These are phyloP conservation scores for Cynanchum wilfordii DNA, from an alignment of 257 asterid genomes.

Conservation along the genomic window DNA sequence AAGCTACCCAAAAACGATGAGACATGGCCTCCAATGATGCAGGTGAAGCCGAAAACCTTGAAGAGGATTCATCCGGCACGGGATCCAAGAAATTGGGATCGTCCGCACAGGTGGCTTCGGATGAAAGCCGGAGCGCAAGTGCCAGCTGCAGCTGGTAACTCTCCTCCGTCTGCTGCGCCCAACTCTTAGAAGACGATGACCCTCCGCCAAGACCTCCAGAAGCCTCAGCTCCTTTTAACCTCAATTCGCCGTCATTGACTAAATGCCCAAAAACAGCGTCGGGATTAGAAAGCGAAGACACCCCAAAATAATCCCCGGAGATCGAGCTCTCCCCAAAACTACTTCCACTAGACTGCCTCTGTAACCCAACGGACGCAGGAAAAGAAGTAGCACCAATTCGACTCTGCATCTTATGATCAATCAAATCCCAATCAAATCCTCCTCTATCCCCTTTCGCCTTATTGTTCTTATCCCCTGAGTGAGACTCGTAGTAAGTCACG, in stretches of 20 bases:
- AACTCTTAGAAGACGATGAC: slow-evolving; percentile 65
- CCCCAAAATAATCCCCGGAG: slow-evolving; percentile 63
- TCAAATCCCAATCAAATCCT: slow-evolving; percentile 58
- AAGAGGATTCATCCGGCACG: slow-evolving; percentile 45
- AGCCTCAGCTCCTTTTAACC: slow-evolving; percentile 43
- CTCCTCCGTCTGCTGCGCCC: slow-evolving; percentile 99
- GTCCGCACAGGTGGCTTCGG: slow-evolving; percentile 77
- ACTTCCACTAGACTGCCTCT: slow-evolving; percentile 91
- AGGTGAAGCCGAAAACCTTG: slow-evolving; percentile 33
- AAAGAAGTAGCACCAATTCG: slow-evolving; percentile 52
- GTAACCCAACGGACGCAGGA: slow-evolving; percentile 52
- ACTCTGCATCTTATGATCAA: slow-evolving; percentile 57
- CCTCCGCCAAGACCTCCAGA: slow-evolving; percentile 41
- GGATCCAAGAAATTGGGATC: slow-evolving; percentile 84
- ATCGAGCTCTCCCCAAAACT: slow-evolving; percentile 85
- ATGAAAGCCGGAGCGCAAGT: slow-evolving; percentile 79
- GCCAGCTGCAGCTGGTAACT: slow-evolving; percentile 93
- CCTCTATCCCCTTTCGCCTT: slow-evolving; percentile 41
- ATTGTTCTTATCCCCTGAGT: slow-evolving; percentile 52
- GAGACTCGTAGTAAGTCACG: slow-evolving; percentile 44
- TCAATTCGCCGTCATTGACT: slow-evolving; percentile 31
- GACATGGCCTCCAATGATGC: slow-evolving; percentile 61
- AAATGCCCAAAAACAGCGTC: slow-evolving; percentile 32
- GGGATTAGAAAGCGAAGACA: slow-evolving; percentile 53
- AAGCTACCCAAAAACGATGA: slow-evolving; percentile 85